Evolutionary conservation across 176 grass and related monocot genomes (phyloP).

Genomic region (Calamus simplicifolius): DNA sequence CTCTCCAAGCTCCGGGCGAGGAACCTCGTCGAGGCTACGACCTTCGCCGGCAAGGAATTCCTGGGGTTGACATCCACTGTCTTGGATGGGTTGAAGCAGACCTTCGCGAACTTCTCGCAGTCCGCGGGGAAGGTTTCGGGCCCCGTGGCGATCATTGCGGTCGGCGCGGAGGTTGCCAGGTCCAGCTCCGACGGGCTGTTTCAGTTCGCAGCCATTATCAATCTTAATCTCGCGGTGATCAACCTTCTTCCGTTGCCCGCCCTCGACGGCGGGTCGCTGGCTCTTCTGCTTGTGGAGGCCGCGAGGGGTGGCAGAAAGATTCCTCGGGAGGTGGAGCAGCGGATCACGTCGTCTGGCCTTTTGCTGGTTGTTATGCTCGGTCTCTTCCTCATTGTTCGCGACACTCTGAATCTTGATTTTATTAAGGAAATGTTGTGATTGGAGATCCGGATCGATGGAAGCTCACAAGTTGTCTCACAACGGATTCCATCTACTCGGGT

Average conservation of each 20-base stretch:
- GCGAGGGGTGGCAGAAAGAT: slow-evolving; percentile 81
- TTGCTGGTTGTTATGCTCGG: slow-evolving; percentile 85
- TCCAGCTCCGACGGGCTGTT: slow-evolving; percentile 68
- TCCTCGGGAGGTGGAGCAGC: slow-evolving; percentile 80
- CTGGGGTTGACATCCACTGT: slow-evolving; percentile 33
- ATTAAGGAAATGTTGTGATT: slow-evolving; percentile 87
- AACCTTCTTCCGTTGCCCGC: slow-evolving; percentile 72
- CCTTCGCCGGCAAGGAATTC: slow-evolving; percentile 59
- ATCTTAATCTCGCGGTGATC: slow-evolving; percentile 86
- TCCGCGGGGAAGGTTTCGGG: slow-evolving; percentile 71
- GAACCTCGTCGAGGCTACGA: slow-evolving; percentile 44
- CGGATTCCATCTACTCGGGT: too few species aligned
- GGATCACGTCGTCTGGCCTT: slow-evolving; percentile 86
- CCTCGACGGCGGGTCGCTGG: slow-evolving; percentile 66
- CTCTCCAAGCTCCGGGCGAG: slow-evolving; percentile 41
- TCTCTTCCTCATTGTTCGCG: slow-evolving; percentile 87
- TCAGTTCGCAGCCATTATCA: slow-evolving; percentile 83
- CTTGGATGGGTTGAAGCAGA: slow-evolving; percentile 83
- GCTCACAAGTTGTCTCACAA: too few species aligned
- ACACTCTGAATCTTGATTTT: slow-evolving; percentile 95
- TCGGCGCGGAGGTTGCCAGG: slow-evolving; percentile 72
- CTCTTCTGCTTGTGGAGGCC: slow-evolving; percentile 75
- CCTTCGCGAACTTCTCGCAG: slow-evolving; percentile 83
- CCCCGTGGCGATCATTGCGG: slow-evolving; percentile 83
- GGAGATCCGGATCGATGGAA: not conserved